Percentiles rank a stretch among this genome's conserved stretches.
Conservation (phyloP, 208 protist species). For the Trypanosoma vivax region DNA sequence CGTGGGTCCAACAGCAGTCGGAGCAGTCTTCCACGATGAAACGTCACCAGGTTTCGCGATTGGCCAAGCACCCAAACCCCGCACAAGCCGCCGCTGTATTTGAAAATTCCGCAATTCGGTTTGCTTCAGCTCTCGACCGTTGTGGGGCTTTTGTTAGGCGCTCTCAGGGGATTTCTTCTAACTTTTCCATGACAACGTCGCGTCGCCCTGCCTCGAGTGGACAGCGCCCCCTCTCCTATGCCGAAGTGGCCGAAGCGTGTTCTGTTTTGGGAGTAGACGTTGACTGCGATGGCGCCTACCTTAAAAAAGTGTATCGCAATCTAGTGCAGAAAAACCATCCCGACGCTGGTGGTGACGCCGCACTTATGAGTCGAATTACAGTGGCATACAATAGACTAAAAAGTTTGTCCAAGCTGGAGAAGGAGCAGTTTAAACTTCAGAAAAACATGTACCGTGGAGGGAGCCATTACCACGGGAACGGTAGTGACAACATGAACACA, state of each 20-base stretch:
- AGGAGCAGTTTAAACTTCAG: constrained; percentile 54
- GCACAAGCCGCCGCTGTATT: no score
- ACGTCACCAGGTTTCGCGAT: no score
- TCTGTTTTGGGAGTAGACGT: constrained; percentile 36
- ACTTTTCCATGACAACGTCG: neutral
- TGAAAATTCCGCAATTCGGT: no score
- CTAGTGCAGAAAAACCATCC: constrained; percentile 68
- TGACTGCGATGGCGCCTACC: constrained; percentile 24
- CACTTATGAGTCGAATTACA: constrained; percentile 65
- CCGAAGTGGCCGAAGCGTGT: constrained; percentile 49
- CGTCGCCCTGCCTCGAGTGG: constrained; percentile 23
- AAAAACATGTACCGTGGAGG: constrained; percentile 26
- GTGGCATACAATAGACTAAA: constrained; percentile 67
- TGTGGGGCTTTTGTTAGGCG: no score
- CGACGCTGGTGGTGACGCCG: constrained; percentile 67
- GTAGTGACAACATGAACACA: neutral
- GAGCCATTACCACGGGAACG: constrained; percentile 8
- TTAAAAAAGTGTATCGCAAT: constrained; percentile 69
- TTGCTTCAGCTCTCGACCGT: no score
- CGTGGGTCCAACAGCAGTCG: no score
- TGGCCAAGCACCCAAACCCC: no score
- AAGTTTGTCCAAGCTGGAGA: constrained; percentile 43
- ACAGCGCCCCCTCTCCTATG: constrained; percentile 36
- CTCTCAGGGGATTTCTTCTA: no score
- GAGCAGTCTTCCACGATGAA: no score